Percentiles rank a stretch among this genome's conserved stretches.
phyloP scores from a whole-genome alignment of 1,284 basidiomycete species.

The Papiliotrema fonsecae region DNA sequence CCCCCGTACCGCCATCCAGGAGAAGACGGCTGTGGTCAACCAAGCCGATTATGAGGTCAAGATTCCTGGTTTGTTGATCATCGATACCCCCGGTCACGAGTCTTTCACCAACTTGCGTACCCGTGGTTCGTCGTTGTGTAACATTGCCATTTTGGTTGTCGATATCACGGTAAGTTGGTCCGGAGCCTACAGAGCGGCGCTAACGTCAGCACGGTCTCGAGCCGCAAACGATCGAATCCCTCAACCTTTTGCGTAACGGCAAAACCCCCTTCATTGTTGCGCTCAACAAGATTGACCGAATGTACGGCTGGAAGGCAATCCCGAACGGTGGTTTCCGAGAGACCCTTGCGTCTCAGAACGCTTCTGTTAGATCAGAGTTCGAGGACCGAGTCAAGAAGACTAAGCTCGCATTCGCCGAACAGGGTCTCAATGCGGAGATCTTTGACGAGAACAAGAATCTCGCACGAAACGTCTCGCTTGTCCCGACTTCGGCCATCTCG shows the following conservation, averaged over 20 bases:
- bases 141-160: constrained; percentile 97
- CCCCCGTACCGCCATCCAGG: constrained; percentile 91
- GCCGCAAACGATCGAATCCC: constrained; percentile 93
- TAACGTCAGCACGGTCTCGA: constrained; percentile 80
- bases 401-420: constrained; percentile 90
- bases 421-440: constrained; percentile 89
- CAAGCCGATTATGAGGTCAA: constrained; percentile 86
- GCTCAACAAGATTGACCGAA: constrained; percentile 98
- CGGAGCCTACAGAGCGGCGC: neutral
- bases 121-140: constrained; percentile 95
- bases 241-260: constrained; percentile 84
- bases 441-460: constrained; percentile 99
- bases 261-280: constrained; percentile 99
- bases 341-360: constrained; percentile 80
- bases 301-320: constrained; percentile 90
- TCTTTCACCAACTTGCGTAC: constrained; percentile 97
- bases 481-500: constrained; percentile 95
- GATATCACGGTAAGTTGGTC: constrained; percentile 81
- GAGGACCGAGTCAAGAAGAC: constrained; percentile 82
- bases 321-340: constrained; percentile 90
- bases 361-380: constrained; percentile 83
- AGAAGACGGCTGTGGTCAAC: constrained; percentile 89
- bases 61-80: constrained; percentile 91
- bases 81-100: constrained; percentile 99
- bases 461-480: constrained; percentile 88